These are phyloP conservation scores for Candida neerlandica DNA, from an alignment of 1,139 yeast genomes.

Conservation along the genomic window DNA sequence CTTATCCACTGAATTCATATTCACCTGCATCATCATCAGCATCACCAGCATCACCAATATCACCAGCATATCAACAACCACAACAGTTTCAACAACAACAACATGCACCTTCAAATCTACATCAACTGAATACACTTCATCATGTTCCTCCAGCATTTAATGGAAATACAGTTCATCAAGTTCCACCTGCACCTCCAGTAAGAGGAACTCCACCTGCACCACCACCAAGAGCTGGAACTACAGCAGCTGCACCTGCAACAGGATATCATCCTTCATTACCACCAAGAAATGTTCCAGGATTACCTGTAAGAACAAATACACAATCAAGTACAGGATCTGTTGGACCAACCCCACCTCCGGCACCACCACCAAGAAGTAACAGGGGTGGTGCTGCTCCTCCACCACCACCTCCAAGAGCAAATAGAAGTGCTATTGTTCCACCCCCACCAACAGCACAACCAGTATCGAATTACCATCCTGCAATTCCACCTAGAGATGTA, in stretches of 20 bases:
- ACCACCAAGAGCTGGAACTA: slow-evolving; percentile 14
- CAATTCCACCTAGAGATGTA: slow-evolving; percentile 13
- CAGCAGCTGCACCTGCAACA: slow-evolving; percentile 23
- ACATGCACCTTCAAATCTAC: slow-evolving; percentile 1
- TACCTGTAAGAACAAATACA: slow-evolving; percentile 10
- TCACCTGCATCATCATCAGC: slow-evolving; percentile 4
- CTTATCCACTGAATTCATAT: neutral
- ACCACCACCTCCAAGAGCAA: slow-evolving; percentile 37
- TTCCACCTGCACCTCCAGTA: slow-evolving; percentile 13
- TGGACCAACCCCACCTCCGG: slow-evolving; percentile 16
- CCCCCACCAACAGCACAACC: slow-evolving; percentile 18
- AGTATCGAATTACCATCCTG: slow-evolving; percentile 8
- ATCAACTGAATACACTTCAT: slow-evolving; percentile 1
- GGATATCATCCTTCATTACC: slow-evolving; percentile 20
- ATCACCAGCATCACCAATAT: slow-evolving; percentile 10
- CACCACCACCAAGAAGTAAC: slow-evolving; percentile 14
- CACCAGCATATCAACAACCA: slow-evolving; percentile 3
- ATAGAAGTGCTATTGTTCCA: slow-evolving; percentile 19
- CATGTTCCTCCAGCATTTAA: slow-evolving; percentile 8
- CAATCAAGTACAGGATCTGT: slow-evolving; percentile 15
- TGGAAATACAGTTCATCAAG: slow-evolving; percentile 4
- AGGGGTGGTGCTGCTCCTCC: slow-evolving; percentile 22
- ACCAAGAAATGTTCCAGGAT: slow-evolving; percentile 10
- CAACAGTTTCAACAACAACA: slow-evolving; percentile 6
- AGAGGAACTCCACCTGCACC: slow-evolving; percentile 22